phyloP scores from a whole-genome alignment of 2,329 filamentous ascomycete species.

The Eutypella sp. region DNA sequence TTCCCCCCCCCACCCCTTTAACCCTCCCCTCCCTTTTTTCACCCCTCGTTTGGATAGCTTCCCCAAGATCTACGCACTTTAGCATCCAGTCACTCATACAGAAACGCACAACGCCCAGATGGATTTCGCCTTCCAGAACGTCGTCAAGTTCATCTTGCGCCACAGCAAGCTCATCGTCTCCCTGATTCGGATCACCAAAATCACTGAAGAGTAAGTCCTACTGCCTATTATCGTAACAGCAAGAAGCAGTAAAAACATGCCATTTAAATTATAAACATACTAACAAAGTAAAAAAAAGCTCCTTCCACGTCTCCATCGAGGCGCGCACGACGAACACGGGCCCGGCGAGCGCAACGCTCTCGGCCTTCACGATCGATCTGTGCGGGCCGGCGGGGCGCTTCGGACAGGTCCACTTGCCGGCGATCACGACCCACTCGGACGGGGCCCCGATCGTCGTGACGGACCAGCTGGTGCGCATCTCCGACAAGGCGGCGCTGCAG shows the following conservation, averaged over 20 bases:
- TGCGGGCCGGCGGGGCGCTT: constrained; percentile 15
- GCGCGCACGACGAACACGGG: constrained; percentile 18
- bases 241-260: no score
- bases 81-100: constrained; percentile 8
- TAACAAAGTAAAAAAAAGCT: constrained; percentile 10
- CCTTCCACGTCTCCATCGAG: constrained; percentile 20
- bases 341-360: constrained; percentile 8
- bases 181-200: constrained; percentile 21
- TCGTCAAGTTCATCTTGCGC: constrained; percentile 14
- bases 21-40: no score
- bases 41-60: no score
- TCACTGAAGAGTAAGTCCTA: constrained; percentile 23
- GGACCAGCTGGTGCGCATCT: constrained; percentile 18
- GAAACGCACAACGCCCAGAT: constrained; percentile 11
- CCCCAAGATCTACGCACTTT: no score
- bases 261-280: not conserved
- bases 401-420: constrained; percentile 17
- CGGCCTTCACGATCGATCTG: constrained; percentile 13
- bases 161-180: constrained; percentile 17
- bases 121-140: constrained; percentile 16
- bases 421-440: constrained; percentile 9
- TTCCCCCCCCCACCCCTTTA: no score
- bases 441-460: constrained; percentile 16
- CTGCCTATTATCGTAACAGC: constrained; percentile 8
- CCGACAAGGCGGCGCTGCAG: constrained; percentile 14